Percentiles rank a stretch among this genome's conserved stretches.
Conservation (phyloP, 2,329 filamentous ascomycete species). For the Pyricularia grisea region DNA sequence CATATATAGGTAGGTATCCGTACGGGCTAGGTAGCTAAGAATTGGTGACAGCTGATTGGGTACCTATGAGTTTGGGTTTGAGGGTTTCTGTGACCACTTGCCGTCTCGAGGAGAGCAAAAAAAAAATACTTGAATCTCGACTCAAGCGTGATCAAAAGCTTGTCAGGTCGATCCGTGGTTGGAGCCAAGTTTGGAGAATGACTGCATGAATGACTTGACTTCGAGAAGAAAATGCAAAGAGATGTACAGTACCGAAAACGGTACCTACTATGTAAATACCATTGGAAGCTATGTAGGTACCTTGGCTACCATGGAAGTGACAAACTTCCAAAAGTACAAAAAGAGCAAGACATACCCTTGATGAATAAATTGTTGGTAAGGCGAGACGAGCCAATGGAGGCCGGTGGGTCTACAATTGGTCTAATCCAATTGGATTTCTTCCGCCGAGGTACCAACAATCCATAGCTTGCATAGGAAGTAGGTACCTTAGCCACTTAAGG, state of each 20-base stretch:
- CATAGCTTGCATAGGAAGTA: no score
- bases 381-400: not conserved
- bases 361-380: not conserved
- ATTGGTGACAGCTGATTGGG: not conserved
- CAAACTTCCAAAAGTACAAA: not conserved
- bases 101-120: no score
- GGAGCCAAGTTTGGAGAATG: not conserved
- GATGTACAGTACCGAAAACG: not conserved
- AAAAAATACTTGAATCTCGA: not conserved
- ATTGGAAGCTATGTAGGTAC: no score
- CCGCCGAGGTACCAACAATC: no score
- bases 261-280: not conserved
- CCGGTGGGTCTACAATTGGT: not conserved
- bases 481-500: no score
- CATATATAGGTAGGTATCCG: not conserved
- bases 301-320: not conserved
- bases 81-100: not conserved
- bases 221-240: not conserved
- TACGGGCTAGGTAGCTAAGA: not conserved
- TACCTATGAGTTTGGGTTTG: not conserved
- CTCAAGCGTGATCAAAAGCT: not conserved
- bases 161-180: not conserved
- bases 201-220: not conserved
- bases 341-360: no score
- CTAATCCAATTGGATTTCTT: not conserved